Evolutionary conservation across 352 stramenopile species (phyloP), one percentile per base, ranked within the genome.

Genomic region (Pythium utonaiense): DNA sequence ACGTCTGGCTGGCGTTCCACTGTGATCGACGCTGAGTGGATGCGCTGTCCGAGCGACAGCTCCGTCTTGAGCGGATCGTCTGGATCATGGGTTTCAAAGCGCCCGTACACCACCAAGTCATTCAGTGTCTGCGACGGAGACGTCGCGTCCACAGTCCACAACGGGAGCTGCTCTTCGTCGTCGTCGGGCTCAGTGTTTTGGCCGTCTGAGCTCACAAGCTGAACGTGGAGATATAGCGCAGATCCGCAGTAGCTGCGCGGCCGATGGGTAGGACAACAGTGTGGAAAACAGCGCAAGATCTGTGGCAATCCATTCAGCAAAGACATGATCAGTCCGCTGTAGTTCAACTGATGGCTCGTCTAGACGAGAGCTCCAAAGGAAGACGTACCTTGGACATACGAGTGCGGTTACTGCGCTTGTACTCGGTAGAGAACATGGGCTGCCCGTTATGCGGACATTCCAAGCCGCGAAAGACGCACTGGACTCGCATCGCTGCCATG

Each of bases 251-350:
- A 83, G 55, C 74, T 78, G 3, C 76, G 72, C 12, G 63, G 58
- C 4, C 73, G 68, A 42, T 86, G 77, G 7, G 53, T 69, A 3
- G 74, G 74, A 49, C 77, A 86, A 55, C 77, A 86, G 42, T 86
- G 77, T 2, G 77, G 77, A 64, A 86, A 86, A 49, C 77, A 86
- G 5, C 74, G 76, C 34, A 83, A 36, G 34, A 83, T 76, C 76
- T 86, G 70, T n/a, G 36, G 6, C 6, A 36, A 49, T 47, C 36
- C 12, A 22, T 44, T 44, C 36, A 44, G 25, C 12, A 56, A 5
- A 22, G 14, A 28, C 31, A 59, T 14, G 22, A 34, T 45, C 30
- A 55, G 21, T 41, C 22, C n/a, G 5, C 33, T 19, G 47, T 36
- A n/a, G 19, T 21, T 47, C 1, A 16, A 25, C 8, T 17, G 10